Evolutionary conservation across 164 flowering plant species (phyloP).

Genomic region (Vitis amurensis): DNA sequence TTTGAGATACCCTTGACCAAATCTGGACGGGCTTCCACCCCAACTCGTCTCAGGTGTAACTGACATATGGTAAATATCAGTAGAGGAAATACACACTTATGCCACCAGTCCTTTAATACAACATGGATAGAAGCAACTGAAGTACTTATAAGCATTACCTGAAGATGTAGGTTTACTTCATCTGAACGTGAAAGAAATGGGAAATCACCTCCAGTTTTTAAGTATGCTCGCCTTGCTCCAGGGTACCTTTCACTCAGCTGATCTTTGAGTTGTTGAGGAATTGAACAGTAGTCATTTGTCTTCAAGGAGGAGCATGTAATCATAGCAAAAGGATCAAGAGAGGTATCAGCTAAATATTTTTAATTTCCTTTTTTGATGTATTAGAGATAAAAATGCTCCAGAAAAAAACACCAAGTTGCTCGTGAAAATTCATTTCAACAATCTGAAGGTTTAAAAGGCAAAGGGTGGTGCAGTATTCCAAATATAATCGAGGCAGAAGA

Average conservation of each 20-base stretch:
- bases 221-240: conserved; percentile 79
- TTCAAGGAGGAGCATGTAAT: conserved; percentile 24
- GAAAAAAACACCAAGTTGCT: no score
- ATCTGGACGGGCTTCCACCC: conserved; percentile 80
- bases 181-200: conserved; percentile 98
- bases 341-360: not conserved
- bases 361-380: not conserved
- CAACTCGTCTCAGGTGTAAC: conserved; percentile 91
- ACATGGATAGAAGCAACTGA: not conserved
- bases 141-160: conserved; percentile 44
- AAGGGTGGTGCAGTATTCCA: no score
- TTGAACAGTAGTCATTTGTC: conserved; percentile 96
- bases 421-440: no score
- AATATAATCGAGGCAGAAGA: no score
- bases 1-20: conserved; percentile 47
- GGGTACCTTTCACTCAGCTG: conserved; percentile 85
- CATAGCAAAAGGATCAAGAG: conserved; percentile 6
- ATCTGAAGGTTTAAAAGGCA: no score
- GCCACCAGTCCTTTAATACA: not conserved
- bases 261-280: conserved; percentile 84
- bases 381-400: no score
- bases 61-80: conserved; percentile 25
- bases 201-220: conserved; percentile 94
- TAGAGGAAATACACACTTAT: conserved; percentile 2
- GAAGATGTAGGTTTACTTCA: conserved; percentile 97